Evolutionary conservation across 2,329 filamentous ascomycete genomes (phyloP).

Genomic region (Verticillium tricorpus): DNA sequence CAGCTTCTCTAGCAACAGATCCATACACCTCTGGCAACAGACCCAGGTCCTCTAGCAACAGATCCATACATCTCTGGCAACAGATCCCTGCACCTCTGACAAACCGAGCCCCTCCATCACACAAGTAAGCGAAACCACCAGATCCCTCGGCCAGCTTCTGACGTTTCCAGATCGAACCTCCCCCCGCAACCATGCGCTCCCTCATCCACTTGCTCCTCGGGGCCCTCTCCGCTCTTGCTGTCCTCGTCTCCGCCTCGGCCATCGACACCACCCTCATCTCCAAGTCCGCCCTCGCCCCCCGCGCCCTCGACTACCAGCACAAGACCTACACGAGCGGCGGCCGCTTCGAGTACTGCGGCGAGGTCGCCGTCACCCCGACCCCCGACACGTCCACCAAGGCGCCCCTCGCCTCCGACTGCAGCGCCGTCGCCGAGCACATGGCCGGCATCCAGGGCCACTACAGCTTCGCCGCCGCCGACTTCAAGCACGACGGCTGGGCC

Average conservation of each 20-base stretch:
- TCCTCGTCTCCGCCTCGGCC: neutral
- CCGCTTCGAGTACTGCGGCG: conserved; percentile 12
- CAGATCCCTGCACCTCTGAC: too few relatives aligned
- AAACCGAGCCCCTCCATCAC: too few relatives aligned
- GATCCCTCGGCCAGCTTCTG: too few relatives aligned
- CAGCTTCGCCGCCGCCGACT: conserved; percentile 7
- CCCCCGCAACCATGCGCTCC: neutral
- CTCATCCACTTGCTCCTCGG: neutral
- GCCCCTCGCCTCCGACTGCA: conserved; percentile 9
- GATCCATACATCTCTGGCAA: neutral
- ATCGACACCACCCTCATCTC: neutral
- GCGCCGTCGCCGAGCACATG: conserved; percentile 1
- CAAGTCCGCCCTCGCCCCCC: neutral
- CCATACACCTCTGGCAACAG: too few relatives aligned
- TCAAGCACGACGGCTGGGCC: conserved; percentile 8
- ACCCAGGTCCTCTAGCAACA: neutral
- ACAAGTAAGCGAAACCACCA: too few relatives aligned
- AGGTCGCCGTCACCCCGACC: conserved; percentile 4
- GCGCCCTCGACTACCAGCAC: neutral
- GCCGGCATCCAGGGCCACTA: conserved; percentile 5
- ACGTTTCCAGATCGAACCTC: neutral
- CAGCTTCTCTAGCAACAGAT: too few relatives aligned
- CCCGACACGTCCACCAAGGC: conserved; percentile 6
- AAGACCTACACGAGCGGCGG: conserved; percentile 1
- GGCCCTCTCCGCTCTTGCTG: neutral